Evolutionary conservation across 371 early-diverging fungal species (phyloP).

Genomic region (Syncephalastrum contaminatum): DNA sequence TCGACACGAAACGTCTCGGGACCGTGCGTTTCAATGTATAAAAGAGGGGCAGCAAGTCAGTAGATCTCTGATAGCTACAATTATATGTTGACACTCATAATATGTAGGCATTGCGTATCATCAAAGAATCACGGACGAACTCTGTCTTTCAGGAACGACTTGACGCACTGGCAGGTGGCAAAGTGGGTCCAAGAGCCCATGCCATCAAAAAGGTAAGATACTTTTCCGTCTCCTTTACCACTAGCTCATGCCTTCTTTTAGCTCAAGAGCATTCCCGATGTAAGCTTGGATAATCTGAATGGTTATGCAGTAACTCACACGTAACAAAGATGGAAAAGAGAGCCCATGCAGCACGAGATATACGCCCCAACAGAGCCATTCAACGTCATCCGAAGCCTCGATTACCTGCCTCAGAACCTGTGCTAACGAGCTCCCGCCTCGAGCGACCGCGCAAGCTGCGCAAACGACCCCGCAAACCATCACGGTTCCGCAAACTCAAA

Average conservation of each 20-base stretch:
- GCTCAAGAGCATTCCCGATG: slow-evolving; percentile 19
- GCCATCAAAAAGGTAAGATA: slow-evolving; percentile 17
- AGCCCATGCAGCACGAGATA: not conserved
- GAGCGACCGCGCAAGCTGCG: no score
- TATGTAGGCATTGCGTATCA: slow-evolving; percentile 14
- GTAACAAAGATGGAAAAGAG: not conserved
- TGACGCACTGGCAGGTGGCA: slow-evolving; percentile 12
- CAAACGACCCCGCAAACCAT: not conserved
- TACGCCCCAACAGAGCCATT: no score
- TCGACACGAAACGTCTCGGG: slow-evolving; percentile 21
- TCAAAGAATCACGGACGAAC: slow-evolving; percentile 15
- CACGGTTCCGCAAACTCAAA: slow-evolving; percentile 10
- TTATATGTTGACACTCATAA: not conserved
- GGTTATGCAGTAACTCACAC: not conserved
- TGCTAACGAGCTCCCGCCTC: no score
- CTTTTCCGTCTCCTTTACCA: not conserved
- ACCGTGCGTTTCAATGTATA: slow-evolving; percentile 10
- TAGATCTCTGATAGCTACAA: not conserved
- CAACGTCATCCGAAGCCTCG: no score
- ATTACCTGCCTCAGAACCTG: no score
- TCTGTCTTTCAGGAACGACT: slow-evolving; percentile 11
- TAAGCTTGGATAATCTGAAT: slow-evolving; percentile 7
- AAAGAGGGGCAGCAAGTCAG: slow-evolving; percentile 20
- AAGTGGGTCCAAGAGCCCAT: slow-evolving; percentile 20
- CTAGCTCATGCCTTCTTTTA: not conserved